Evolutionary conservation across 768 basidiomycete species (phyloP).

Genomic region (Lactarius sanguifluus): DNA sequence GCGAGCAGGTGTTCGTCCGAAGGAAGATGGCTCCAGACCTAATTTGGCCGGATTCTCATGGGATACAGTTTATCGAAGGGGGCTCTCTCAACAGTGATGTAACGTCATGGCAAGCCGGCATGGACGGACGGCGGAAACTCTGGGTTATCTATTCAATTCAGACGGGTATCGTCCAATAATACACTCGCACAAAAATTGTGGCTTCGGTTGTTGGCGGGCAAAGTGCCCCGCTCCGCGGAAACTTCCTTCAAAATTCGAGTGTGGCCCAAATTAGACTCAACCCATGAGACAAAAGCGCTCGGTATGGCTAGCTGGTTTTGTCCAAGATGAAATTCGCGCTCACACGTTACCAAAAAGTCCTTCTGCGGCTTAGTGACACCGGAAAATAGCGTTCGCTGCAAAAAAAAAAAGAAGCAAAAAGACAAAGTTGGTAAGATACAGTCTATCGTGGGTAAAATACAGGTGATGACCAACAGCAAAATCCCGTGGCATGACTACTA

Average conservation of each 20-base stretch:
- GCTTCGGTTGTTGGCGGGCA: not conserved
- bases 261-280: not conserved
- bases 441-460: conserved; percentile 18
- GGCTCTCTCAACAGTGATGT: too few relatives aligned
- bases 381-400: not conserved
- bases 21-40: not conserved
- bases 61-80: not conserved
- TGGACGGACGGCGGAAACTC: not conserved
- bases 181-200: not conserved
- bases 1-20: not conserved
- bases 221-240: not conserved
- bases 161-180: too few relatives aligned
- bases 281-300: not conserved
- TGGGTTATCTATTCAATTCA: not conserved
- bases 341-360: not conserved
- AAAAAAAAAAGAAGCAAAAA: not conserved
- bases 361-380: not conserved
- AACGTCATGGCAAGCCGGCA: not conserved
- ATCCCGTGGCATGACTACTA: conserved; percentile 2
- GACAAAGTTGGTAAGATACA: conserved; percentile 9
- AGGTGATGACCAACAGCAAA: conserved; percentile 16
- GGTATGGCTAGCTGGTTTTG: not conserved
- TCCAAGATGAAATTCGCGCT: not conserved
- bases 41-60: not conserved
- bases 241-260: not conserved